phyloP scores from a whole-genome alignment of 1,284 basidiomycete species.

The Xanthoconium separans region DNA sequence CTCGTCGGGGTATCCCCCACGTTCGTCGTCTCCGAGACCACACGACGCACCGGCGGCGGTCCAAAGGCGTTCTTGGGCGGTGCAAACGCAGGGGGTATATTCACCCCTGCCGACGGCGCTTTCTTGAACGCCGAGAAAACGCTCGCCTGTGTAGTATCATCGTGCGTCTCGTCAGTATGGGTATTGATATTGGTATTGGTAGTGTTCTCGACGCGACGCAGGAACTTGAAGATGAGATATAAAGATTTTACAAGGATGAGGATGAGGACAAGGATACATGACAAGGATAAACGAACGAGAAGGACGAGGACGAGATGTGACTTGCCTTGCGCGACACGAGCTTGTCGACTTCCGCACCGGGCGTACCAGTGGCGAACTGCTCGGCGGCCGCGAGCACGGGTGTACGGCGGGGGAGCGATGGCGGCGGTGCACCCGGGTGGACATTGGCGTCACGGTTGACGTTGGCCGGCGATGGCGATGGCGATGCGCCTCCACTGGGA shows the following conservation, averaged over 20 bases:
- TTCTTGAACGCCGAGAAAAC: constrained; percentile 25
- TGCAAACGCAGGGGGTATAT: constrained; percentile 48
- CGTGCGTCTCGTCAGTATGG: no score
- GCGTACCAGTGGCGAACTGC: not conserved
- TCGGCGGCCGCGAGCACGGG: not conserved
- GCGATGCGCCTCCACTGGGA: not conserved
- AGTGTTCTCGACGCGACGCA: no score
- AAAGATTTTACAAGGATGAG: no score
- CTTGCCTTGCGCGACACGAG: constrained; percentile 27
- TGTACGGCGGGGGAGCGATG: constrained; percentile 36
- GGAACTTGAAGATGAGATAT: no score
- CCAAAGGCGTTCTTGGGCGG: constrained; percentile 45
- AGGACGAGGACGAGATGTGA: not conserved
- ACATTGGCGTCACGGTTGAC: not conserved
- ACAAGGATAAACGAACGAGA: no score
- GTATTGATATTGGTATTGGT: no score
- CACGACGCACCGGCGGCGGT: constrained; percentile 52
- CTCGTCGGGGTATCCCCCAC: no score
- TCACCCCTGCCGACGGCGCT: constrained; percentile 30
- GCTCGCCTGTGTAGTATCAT: constrained; percentile 5
- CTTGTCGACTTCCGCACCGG: constrained; percentile 29
- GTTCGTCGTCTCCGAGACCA: constrained; percentile 23
- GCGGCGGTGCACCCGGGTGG: not conserved
- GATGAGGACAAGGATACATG: no score
- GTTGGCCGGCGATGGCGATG: not conserved